Percentiles rank a stretch among this genome's conserved stretches.
Evolutionary conservation across 495 filamentous ascomycete genomes (phyloP).

Genomic region (Aspergillus panamensis): DNA sequence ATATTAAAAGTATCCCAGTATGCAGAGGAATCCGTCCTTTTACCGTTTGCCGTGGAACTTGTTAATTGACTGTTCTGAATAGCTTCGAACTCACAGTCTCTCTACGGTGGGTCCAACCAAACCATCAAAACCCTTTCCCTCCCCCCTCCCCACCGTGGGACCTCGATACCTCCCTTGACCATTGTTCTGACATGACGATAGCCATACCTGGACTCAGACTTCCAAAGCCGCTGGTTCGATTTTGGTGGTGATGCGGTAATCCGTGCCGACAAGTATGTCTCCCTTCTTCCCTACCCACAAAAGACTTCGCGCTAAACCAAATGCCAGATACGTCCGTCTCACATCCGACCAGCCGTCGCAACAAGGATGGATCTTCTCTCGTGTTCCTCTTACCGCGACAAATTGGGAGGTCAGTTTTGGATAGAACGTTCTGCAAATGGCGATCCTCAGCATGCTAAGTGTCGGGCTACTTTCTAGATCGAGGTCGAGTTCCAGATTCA

Average conservation of each 20-base stretch:
- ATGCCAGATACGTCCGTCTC: constrained; percentile 78
- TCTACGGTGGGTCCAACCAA: constrained; percentile 39
- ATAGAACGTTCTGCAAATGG: too few species aligned
- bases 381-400: constrained; percentile 91
- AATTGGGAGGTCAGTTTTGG: constrained; percentile 80
- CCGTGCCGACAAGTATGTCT: constrained; percentile 76
- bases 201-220: constrained; percentile 97
- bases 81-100: constrained; percentile 78
- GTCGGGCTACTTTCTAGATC: constrained; percentile 51
- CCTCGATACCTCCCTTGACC: not conserved
- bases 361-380: constrained; percentile 87
- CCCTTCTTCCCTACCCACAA: not conserved
- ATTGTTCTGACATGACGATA: constrained; percentile 39
- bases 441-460: not conserved
- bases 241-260: constrained; percentile 96
- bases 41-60: not conserved
- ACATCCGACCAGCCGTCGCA: constrained; percentile 87
- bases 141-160: constrained; percentile 2
- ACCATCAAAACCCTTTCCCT: not conserved
- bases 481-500: constrained; percentile 93
- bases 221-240: constrained; percentile 99
- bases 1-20: constrained; percentile 59
- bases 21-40: constrained; percentile 13
- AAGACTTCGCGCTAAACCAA: constrained; percentile 4
- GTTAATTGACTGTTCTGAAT: constrained; percentile 18